Conservation (phyloP, 2,329 filamentous ascomycete species). For the Fusarium sp. region DNA sequence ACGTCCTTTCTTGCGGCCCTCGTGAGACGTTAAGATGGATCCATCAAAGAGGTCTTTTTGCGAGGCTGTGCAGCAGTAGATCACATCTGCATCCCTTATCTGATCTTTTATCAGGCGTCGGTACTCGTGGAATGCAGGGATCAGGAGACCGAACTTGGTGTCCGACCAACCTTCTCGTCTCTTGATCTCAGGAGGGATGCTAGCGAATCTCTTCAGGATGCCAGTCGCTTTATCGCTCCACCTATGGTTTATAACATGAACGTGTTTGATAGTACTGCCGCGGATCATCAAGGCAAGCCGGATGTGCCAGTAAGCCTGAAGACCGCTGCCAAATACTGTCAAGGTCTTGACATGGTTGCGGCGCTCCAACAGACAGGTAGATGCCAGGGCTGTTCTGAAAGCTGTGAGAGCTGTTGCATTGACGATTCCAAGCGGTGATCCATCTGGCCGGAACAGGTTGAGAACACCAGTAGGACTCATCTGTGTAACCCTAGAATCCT, state of each 20-base stretch:
- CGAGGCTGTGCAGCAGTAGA: constrained; percentile 90
- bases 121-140: constrained; percentile 75
- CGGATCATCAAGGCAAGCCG: constrained; percentile 81
- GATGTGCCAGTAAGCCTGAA: constrained; percentile 95
- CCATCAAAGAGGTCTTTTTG: constrained; percentile 78
- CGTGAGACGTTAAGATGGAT: constrained; percentile 74
- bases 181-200: constrained; percentile 55
- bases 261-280: constrained; percentile 74
- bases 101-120: constrained; percentile 74
- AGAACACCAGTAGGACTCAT: constrained; percentile 71
- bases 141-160: constrained; percentile 74
- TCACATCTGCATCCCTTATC: constrained; percentile 76
- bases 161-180: constrained; percentile 69
- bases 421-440: constrained; percentile 72
- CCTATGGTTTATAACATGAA: constrained; percentile 84
- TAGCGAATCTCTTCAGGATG: constrained; percentile 60
- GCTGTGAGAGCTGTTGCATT: constrained; percentile 80
- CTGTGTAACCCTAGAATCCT: constrained; percentile 43
- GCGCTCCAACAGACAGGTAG: constrained; percentile 70
- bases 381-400: constrained; percentile 80
- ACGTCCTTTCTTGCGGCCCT: constrained; percentile 74
- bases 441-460: constrained; percentile 72
- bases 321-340: constrained; percentile 86
- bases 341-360: constrained; percentile 78
- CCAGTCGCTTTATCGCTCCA: constrained; percentile 67